A percentile compares a stretch with the other conserved stretches of the same genome.
Conservation (phyloP, 108 stramenopile genomes). For the Nitzschia sp. region DNA sequence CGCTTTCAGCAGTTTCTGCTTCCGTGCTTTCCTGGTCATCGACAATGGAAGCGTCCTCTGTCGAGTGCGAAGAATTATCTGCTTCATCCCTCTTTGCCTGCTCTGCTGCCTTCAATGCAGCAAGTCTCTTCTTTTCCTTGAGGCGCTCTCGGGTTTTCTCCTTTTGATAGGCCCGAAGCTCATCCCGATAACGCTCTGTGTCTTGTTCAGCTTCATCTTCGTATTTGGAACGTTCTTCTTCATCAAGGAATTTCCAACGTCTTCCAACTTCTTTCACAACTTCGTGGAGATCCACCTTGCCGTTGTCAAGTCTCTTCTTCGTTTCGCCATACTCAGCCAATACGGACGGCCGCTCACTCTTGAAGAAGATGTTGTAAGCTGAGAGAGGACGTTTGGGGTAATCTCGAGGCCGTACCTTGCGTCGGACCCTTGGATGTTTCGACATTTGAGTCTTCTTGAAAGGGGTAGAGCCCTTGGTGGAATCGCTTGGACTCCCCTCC, state of each 20-base stretch:
- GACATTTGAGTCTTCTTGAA: no score
- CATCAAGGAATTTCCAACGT: slow-evolving; percentile 9
- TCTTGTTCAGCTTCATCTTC: slow-evolving; percentile 10
- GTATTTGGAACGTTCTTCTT: background rate
- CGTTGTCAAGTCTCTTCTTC: slow-evolving; percentile 26
- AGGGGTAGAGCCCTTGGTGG: no score
- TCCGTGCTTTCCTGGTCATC: no score
- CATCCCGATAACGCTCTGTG: slow-evolving; percentile 12
- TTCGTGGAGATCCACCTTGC: slow-evolving; percentile 43
- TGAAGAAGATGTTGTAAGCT: slow-evolving; percentile 42
- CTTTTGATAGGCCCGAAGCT: slow-evolving; percentile 21
- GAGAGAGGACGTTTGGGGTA: slow-evolving; percentile 32
- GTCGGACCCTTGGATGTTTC: background rate
- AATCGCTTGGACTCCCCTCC: no score
- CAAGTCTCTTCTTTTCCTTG: no score
- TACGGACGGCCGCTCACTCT: slow-evolving; percentile 15
- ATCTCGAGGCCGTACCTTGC: slow-evolving; percentile 18
- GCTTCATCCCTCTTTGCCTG: no score
- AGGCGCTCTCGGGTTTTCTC: background rate
- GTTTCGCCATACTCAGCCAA: slow-evolving; percentile 5
- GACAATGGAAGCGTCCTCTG: no score
- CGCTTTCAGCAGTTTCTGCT: no score
- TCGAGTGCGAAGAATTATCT: no score
- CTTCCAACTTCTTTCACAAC: slow-evolving; percentile 16
- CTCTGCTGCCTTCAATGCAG: no score